Conservation (phyloP, 2,329 filamentous ascomycete species). For the Fusarium anthophilum region DNA sequence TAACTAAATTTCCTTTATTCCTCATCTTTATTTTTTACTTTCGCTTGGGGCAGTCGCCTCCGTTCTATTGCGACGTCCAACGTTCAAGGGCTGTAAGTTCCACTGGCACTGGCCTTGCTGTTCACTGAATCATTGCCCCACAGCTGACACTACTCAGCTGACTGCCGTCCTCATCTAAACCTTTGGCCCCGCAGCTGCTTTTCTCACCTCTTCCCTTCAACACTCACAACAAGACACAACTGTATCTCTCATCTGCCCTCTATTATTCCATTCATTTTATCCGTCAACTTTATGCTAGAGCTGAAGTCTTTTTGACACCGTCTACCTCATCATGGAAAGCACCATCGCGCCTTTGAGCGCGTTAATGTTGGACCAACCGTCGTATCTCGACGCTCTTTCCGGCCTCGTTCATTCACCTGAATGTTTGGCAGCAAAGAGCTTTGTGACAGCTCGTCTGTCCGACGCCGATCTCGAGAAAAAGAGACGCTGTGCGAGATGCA, state of each 20-base stretch:
- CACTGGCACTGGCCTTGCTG: neutral
- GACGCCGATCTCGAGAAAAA: neutral
- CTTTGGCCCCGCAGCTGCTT: neutral
- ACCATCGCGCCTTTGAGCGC: neutral
- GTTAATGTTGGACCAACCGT: neutral
- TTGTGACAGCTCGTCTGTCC: neutral
- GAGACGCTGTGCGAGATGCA: neutral
- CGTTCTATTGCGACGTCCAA: neutral
- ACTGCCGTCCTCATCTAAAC: neutral
- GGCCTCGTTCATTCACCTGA: neutral
- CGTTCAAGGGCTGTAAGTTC: neutral
- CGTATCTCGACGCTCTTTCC: neutral
- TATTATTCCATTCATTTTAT: neutral
- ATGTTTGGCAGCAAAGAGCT: neutral
- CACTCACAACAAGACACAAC: neutral
- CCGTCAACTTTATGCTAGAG: accelerated
- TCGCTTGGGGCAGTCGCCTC: accelerated
- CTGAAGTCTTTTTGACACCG: neutral
- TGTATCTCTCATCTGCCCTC: accelerated
- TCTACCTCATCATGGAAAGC: neutral
- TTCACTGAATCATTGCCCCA: neutral
- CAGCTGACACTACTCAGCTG: neutral
- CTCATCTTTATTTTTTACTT: too few relatives aligned
- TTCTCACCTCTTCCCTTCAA: neutral
- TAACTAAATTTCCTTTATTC: too few relatives aligned